Percentiles rank a stretch among this genome's conserved stretches.
phyloP scores from a whole-genome alignment of 1,284 basidiomycete species.

The Inonotus obliquus region DNA sequence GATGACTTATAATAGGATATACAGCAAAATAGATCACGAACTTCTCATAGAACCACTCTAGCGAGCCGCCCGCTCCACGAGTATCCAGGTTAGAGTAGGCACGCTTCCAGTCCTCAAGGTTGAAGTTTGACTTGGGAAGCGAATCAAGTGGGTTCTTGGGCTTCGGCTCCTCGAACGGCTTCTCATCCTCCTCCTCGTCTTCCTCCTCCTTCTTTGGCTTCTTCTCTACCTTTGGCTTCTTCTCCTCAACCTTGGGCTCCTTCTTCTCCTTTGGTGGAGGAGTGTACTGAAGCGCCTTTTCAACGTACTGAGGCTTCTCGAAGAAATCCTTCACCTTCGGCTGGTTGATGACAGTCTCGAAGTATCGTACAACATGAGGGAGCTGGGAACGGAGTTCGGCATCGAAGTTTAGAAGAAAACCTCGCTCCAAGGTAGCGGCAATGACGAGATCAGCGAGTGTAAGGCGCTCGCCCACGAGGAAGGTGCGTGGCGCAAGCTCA shows the following conservation, averaged over 20 bases:
- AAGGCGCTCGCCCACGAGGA: conserved; percentile 91
- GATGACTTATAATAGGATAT: conserved; percentile 21
- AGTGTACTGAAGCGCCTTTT: conserved; percentile 69
- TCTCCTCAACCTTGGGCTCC: conserved; percentile 48
- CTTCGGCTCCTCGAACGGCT: conserved; percentile 66
- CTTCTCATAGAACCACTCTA: conserved; percentile 93
- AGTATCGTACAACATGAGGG: conserved; percentile 79
- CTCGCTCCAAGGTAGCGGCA: conserved; percentile 53
- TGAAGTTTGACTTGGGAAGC: conserved; percentile 88
- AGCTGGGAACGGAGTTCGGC: conserved; percentile 58
- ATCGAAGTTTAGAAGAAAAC: conserved; percentile 54
- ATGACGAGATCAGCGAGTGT: conserved; percentile 86
- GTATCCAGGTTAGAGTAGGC: conserved; percentile 98
- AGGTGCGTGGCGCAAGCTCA: conserved; percentile 78
- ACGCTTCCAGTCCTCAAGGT: conserved; percentile 98
- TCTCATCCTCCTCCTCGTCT: conserved; percentile 51
- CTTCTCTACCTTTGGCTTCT: conserved; percentile 51
- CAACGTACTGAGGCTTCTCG: conserved; percentile 55
- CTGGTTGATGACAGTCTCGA: conserved; percentile 84
- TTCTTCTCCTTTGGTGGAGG: conserved; percentile 76
- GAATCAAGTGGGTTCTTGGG: conserved; percentile 92
- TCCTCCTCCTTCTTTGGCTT: conserved; percentile 56
- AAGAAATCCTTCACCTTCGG: conserved; percentile 67
- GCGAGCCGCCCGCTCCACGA: conserved; percentile 62
- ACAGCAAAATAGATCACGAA: conserved; percentile 34